phyloP scores from a whole-genome alignment of 2,329 filamentous ascomycete species.

The Cladosporium sphaerospermum region DNA sequence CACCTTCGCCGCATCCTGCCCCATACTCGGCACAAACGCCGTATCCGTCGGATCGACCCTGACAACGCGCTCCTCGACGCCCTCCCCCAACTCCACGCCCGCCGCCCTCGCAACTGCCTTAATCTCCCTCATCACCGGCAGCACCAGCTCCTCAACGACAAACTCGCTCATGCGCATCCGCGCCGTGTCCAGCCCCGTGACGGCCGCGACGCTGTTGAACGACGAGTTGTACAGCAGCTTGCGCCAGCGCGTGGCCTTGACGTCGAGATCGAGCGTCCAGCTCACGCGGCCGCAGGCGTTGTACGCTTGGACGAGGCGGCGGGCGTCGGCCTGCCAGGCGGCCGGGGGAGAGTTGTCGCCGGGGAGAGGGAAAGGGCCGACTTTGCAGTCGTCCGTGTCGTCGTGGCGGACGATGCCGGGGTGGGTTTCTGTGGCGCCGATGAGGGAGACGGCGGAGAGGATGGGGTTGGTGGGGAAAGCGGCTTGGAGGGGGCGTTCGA shows the following conservation, averaged over 20 bases:
- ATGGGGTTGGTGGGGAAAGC: slow-evolving; percentile 48
- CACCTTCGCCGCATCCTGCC: slow-evolving; percentile 46
- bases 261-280: slow-evolving; percentile 38
- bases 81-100: slow-evolving; percentile 40
- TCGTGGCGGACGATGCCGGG: slow-evolving; percentile 49
- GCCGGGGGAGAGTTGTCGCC: slow-evolving; percentile 30
- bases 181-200: slow-evolving; percentile 47
- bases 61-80: slow-evolving; percentile 42
- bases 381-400: slow-evolving; percentile 44
- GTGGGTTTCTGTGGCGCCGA: slow-evolving; percentile 44
- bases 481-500: slow-evolving; percentile 48
- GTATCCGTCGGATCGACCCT: slow-evolving; percentile 42
- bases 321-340: slow-evolving; percentile 27
- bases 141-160: slow-evolving; percentile 41
- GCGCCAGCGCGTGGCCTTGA: slow-evolving; percentile 42
- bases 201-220: slow-evolving; percentile 48
- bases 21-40: slow-evolving; percentile 47
- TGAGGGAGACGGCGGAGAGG: slow-evolving; percentile 46
- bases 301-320: slow-evolving; percentile 44
- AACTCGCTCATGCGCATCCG: slow-evolving; percentile 43
- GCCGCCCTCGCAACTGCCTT: slow-evolving; percentile 39
- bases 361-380: slow-evolving; percentile 44
- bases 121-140: slow-evolving; percentile 51
- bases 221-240: slow-evolving; percentile 49
- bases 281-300: slow-evolving; percentile 40